These are phyloP conservation scores for Lolium rigidum DNA, from an alignment of 176 grass and related monocot genomes.

Conservation along the genomic window DNA sequence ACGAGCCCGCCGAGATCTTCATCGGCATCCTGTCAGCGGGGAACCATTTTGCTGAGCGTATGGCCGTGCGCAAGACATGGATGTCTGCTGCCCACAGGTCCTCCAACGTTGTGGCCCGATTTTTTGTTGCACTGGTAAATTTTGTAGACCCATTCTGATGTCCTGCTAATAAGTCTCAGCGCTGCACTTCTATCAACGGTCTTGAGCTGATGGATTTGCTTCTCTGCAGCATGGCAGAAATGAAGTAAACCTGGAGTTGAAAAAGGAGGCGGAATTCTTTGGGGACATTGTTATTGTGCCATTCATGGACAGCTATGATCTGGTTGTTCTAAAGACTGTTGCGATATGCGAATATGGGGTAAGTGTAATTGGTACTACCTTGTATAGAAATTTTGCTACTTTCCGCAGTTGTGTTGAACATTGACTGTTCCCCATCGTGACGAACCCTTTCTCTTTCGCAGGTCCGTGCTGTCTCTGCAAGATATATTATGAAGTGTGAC, in stretches of 20 bases:
- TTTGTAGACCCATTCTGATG: slow-evolving; percentile 25
- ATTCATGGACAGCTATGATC: slow-evolving; percentile 94
- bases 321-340: slow-evolving; percentile 95
- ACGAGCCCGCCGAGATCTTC: slow-evolving; percentile 75
- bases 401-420: background rate
- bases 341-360: slow-evolving; percentile 98
- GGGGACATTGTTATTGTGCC: slow-evolving; percentile 96
- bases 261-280: slow-evolving; percentile 90
- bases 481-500: slow-evolving; percentile 98
- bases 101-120: slow-evolving; percentile 69
- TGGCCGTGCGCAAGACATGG: slow-evolving; percentile 97
- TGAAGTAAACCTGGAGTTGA: slow-evolving; percentile 86
- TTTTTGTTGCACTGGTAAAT: slow-evolving; percentile 98
- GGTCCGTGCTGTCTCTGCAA: slow-evolving; percentile 74
- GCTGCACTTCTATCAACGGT: background rate
- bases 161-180: background rate
- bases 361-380: slow-evolving; percentile 49
- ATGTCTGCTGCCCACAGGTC: slow-evolving; percentile 74
- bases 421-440: background rate
- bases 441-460: slow-evolving; percentile 35
- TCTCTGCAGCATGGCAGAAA: slow-evolving; percentile 74
- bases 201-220: slow-evolving; percentile 41
- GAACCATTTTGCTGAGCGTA: slow-evolving; percentile 98
- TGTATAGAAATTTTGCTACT: slow-evolving; percentile 29
- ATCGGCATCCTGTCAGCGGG: slow-evolving; percentile 96